Evolutionary conservation across 495 filamentous ascomycete genomes (phyloP).

Genomic region (Xanthoparmelia taractica): DNA sequence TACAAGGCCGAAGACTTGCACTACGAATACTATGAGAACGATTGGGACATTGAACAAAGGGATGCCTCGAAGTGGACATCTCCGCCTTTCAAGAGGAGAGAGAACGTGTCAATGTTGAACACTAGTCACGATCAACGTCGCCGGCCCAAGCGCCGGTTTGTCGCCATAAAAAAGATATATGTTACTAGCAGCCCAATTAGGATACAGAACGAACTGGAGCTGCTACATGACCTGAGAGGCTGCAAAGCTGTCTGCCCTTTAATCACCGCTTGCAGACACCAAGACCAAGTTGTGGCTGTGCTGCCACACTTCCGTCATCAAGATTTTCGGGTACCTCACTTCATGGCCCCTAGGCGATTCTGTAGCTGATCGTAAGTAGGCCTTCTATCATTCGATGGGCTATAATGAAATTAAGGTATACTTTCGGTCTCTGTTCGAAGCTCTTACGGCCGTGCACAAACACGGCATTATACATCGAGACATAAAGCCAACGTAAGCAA

Average conservation of each 20-base stretch:
- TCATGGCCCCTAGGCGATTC: not conserved
- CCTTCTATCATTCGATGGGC: slow-evolving; percentile 85
- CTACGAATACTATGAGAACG: slow-evolving; percentile 75
- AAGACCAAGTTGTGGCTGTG: slow-evolving; percentile 91
- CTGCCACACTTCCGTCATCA: slow-evolving; percentile 92
- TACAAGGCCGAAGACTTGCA: slow-evolving; percentile 97
- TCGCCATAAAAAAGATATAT: slow-evolving; percentile 98
- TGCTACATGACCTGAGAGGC: slow-evolving; percentile 81
- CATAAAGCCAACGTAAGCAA: slow-evolving; percentile 83
- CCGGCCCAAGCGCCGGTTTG: slow-evolving; percentile 55
- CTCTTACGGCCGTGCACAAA: slow-evolving; percentile 72
- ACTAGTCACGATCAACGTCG: slow-evolving; percentile 25
- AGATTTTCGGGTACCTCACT: slow-evolving; percentile 62
- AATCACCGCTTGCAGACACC: slow-evolving; percentile 88
- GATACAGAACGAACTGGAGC: slow-evolving; percentile 93
- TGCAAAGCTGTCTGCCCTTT: slow-evolving; percentile 83
- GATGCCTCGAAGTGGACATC: slow-evolving; percentile 55
- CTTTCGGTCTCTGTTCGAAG: slow-evolving; percentile 79
- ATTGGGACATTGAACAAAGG: slow-evolving; percentile 71
- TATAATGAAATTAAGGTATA: slow-evolving; percentile 80
- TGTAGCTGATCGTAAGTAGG: slow-evolving; percentile 29
- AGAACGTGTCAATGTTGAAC: slow-evolving; percentile 27
- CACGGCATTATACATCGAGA: slow-evolving; percentile 86
- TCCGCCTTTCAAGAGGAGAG: slow-evolving; percentile 48
- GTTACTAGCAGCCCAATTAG: slow-evolving; percentile 88